Percentiles rank a stretch among this genome's conserved stretches.
Evolutionary conservation across 2,329 filamentous ascomycete genomes (phyloP).

Genomic region (Penicillium glabrum): DNA sequence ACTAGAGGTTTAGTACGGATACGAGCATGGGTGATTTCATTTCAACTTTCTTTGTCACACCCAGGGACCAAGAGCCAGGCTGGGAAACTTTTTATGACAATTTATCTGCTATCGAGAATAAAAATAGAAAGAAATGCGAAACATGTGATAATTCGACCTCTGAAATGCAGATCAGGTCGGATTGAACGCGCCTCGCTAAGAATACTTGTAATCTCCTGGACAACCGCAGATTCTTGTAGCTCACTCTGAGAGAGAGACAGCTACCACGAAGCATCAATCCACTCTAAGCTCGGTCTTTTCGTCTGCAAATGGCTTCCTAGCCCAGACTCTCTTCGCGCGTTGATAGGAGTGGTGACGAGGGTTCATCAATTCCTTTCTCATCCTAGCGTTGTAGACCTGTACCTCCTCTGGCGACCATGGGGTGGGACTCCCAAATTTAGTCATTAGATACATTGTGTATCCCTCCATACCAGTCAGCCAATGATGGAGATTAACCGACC

Average conservation of each 20-base stretch:
- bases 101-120: background rate
- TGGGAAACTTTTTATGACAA: too few species aligned
- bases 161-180: background rate
- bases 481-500: background rate
- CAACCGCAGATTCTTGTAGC: background rate
- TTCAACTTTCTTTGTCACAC: too few species aligned
- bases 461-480: constrained; percentile 4
- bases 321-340: constrained; percentile 1
- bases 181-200: background rate
- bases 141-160: background rate
- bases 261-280: background rate
- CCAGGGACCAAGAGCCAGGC: too few species aligned
- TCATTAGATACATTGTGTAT: constrained; percentile 2
- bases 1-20: background rate
- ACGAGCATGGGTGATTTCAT: too few species aligned
- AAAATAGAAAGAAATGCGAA: background rate
- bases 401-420: background rate
- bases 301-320: background rate
- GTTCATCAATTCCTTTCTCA: background rate
- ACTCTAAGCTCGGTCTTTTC: background rate
- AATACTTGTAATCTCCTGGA: background rate
- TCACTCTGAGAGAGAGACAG: background rate
- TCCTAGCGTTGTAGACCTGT: background rate
- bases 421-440: background rate
- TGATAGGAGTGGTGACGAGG: constrained; percentile 1